Percentiles rank a stretch among this genome's conserved stretches.
These are phyloP conservation scores for Tulasnella sp. DNA, from an alignment of 768 basidiomycete genomes.

Conservation along the genomic window DNA sequence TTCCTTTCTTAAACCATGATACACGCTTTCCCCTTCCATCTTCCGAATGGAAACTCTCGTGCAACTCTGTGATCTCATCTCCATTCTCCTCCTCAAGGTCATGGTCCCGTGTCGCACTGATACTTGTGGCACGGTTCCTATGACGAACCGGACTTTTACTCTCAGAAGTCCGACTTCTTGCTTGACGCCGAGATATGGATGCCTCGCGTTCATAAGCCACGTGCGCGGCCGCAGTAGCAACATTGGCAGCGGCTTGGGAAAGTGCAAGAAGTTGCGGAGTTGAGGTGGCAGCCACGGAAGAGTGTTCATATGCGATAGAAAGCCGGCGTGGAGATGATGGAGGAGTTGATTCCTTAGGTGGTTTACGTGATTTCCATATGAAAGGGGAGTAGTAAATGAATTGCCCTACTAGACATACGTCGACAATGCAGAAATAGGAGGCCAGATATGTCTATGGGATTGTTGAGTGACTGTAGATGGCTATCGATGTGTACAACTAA, in stretches of 20 bases:
- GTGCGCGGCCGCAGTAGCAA: slow-evolving; percentile 57
- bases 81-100: slow-evolving; percentile 31
- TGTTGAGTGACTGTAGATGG: slow-evolving; percentile 15
- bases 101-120: slow-evolving; percentile 19
- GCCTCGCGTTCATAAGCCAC: slow-evolving; percentile 47
- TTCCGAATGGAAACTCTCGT: slow-evolving; percentile 72
- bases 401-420: slow-evolving; percentile 60
- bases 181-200: neutral
- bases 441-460: slow-evolving; percentile 68
- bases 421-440: slow-evolving; percentile 77
- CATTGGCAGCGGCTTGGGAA: slow-evolving; percentile 55
- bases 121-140: neutral
- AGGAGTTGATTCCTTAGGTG: neutral
- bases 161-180: neutral
- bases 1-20: no score
- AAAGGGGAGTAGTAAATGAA: slow-evolving; percentile 60
- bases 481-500: slow-evolving; percentile 27
- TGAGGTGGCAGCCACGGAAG: no score
- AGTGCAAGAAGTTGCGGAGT: slow-evolving; percentile 29
- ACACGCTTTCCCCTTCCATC: slow-evolving; percentile 32
- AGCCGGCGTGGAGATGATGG: neutral
- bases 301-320: no score
- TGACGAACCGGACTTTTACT: neutral
- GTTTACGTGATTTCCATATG: neutral
- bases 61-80: slow-evolving; percentile 41